A percentile compares a stretch with the other conserved stretches of the same genome.
These are phyloP conservation scores for Chalciporus pseudorubinellus DNA, from an alignment of 768 basidiomycete species.

Conservation along the genomic window DNA sequence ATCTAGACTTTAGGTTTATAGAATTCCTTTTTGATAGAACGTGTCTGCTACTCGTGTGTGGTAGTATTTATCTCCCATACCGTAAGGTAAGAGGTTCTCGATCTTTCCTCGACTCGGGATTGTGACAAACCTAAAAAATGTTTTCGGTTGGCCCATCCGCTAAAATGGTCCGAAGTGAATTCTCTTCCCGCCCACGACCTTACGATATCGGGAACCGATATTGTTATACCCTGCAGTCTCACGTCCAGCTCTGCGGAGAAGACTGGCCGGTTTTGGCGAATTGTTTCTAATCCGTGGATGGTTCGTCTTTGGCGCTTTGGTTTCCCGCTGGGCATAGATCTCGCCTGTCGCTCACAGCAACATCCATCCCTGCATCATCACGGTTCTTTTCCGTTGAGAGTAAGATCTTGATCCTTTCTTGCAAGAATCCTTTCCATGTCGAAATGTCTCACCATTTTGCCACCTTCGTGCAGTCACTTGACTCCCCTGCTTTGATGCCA, in stretches of 20 bases:
- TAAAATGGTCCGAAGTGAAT: not conserved
- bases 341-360: not conserved
- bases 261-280: not conserved
- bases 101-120: no score
- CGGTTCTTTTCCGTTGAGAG: not conserved
- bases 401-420: not conserved
- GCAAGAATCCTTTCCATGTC: no score
- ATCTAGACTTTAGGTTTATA: no score
- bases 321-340: not conserved
- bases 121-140: no score
- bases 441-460: no score
- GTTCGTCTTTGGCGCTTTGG: not conserved
- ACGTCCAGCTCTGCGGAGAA: not conserved
- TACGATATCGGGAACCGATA: not conserved
- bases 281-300: not conserved
- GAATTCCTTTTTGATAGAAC: no score
- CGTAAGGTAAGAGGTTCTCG: not conserved
- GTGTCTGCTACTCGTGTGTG: no score
- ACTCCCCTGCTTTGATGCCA: not conserved
- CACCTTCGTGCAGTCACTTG: not conserved
- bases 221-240: not conserved
- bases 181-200: not conserved
- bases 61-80: not conserved
- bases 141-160: no score
- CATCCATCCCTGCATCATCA: constrained; percentile 10